These are phyloP conservation scores for Stygiomarasmius scandens DNA, from an alignment of 1,284 basidiomycete species.

Conservation along the genomic window DNA sequence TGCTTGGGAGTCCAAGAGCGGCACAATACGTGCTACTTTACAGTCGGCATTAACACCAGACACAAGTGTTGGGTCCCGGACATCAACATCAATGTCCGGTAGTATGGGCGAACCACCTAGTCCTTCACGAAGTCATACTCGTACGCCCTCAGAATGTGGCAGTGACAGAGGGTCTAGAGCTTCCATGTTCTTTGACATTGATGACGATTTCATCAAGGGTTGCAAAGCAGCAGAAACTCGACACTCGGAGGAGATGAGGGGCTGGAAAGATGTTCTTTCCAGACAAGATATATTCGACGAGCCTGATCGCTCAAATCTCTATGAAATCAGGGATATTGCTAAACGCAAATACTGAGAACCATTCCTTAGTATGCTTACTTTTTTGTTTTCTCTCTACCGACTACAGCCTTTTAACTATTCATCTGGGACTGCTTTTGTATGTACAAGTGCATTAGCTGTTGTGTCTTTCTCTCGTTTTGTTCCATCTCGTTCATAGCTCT, in stretches of 20 bases:
- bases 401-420: slow-evolving; percentile 17
- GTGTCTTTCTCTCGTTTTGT: slow-evolving; percentile 8
- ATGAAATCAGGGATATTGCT: slow-evolving; percentile 79
- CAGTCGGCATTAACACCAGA: slow-evolving; percentile 41
- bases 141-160: slow-evolving; percentile 70
- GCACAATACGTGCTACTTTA: slow-evolving; percentile 73
- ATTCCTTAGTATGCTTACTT: slow-evolving; percentile 12
- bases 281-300: slow-evolving; percentile 47
- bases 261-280: slow-evolving; percentile 65
- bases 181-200: slow-evolving; percentile 73
- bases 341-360: slow-evolving; percentile 69
- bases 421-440: slow-evolving; percentile 15
- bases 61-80: slow-evolving; percentile 35
- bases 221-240: slow-evolving; percentile 79
- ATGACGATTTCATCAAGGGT: slow-evolving; percentile 69
- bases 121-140: slow-evolving; percentile 63
- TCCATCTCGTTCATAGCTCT: neutral
- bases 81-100: slow-evolving; percentile 37
- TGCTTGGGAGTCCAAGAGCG: slow-evolving; percentile 69
- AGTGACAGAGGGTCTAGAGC: slow-evolving; percentile 77
- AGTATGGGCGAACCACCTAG: slow-evolving; percentile 49
- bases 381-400: slow-evolving; percentile 1
- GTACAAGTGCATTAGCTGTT: slow-evolving; percentile 11
- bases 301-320: slow-evolving; percentile 64
- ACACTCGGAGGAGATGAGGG: slow-evolving; percentile 80